Evolutionary conservation across 257 asterid species (phyloP).

Genomic region (Penstemon newberryi): DNA sequence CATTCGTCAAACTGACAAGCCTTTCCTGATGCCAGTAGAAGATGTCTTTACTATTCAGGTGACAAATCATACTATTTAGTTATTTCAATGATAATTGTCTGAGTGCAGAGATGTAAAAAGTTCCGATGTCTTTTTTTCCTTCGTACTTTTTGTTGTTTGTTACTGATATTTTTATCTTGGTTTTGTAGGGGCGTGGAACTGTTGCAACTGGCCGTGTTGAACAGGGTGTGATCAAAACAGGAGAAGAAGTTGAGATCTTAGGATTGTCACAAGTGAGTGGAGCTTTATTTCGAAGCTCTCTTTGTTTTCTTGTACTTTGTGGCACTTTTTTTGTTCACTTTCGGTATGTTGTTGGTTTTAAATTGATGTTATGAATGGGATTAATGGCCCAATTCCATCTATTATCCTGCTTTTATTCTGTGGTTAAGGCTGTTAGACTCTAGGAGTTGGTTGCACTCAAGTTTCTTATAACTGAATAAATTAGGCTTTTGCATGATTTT

Average conservation of each 20-base stretch:
- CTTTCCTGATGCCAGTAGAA: slow-evolving; percentile 97
- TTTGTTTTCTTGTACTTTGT: neutral
- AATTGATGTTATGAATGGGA: no score
- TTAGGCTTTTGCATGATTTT: no score
- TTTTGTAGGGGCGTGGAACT: slow-evolving; percentile 94
- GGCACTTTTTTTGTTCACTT: no score
- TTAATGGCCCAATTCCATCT: no score
- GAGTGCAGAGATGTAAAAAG: neutral
- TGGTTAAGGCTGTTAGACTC: no score
- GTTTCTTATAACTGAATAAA: no score
- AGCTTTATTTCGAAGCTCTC: neutral
- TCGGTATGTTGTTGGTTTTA: no score
- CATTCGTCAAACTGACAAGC: slow-evolving; percentile 82
- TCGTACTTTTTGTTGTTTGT: slow-evolving; percentile 10
- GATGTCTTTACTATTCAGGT: slow-evolving; percentile 99
- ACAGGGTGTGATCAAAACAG: slow-evolving; percentile 85
- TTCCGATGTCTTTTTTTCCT: neutral
- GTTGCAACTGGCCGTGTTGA: slow-evolving; percentile 99
- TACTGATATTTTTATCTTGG: slow-evolving; percentile 21
- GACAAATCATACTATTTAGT: slow-evolving; percentile 13
- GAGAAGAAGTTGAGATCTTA: slow-evolving; percentile 92
- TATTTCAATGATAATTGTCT: no score
- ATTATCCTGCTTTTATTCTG: no score
- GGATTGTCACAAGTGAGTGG: slow-evolving; percentile 73
- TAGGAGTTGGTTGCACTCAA: no score